Base-by-base conservation (phyloP, 2,329 filamentous ascomycete species). In the Scolecobasidium constrictum region DNA sequence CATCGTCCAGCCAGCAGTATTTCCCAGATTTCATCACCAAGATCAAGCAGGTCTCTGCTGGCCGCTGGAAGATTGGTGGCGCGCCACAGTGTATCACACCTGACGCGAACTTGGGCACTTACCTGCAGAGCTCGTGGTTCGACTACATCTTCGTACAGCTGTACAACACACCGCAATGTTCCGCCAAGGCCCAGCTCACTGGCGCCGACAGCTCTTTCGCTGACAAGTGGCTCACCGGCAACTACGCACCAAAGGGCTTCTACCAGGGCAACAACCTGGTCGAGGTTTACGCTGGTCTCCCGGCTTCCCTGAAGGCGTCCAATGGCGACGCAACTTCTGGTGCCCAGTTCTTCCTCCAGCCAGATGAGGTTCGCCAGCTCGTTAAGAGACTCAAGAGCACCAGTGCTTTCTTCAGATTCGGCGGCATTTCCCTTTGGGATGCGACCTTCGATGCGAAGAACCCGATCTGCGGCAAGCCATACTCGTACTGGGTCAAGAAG, bases 361-460 rank as follows among this genome's bases (percentile, higher is more conserved):
- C 68, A 0, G 45, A 50, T 1, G 64, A 75, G 46, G 71, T 66
- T 2, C 55, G 65, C 42, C 50, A 52, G 2, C 49, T 77, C 41
- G 56, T 76, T 18, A 49, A 56, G n/a, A 50, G 56, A 34, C 69
- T 66, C 47, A 63, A 62, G 47, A 53, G 52, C 26, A 54, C 55
- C 48, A 44, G 59, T 17, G 58, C 56, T 2, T 78, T 78, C 48
- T n/a, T n/a, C n/a, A n/a, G n/a, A n/a, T n/a, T n/a, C n/a, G 75
- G 72, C 33, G 75, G 75, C 58, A 61, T 76, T 33, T 78, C 77
- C 73, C 54, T 78, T 4, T 78, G 71, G 71, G 73, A 77, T 41
- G 69, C 72, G 4, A 72, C 68, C 1, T 61, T 62, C 9, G 65
- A 66, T n/a, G 55, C 62, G 11, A 58, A 59, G 41, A 75, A 74